phyloP scores from a whole-genome alignment of 768 basidiomycete species.

The Xerocomellus chrysenteron region DNA sequence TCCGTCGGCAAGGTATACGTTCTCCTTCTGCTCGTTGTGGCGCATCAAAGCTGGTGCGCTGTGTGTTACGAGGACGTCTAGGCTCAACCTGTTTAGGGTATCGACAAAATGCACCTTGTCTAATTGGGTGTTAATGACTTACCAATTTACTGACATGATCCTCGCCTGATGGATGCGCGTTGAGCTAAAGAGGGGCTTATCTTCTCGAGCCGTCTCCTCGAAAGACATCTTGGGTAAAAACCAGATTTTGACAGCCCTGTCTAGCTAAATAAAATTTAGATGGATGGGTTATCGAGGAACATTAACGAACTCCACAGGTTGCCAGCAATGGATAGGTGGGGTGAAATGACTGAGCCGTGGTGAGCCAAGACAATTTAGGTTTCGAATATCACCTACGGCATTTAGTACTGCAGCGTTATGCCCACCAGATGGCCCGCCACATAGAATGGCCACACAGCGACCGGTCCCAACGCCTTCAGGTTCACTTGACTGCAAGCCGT shows the following conservation, averaged over 20 bases:
- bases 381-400: conserved; percentile 44
- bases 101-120: neutral
- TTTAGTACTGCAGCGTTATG: conserved; percentile 67
- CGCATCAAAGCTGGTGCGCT: conserved; percentile 53
- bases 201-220: conserved; percentile 53
- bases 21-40: conserved; percentile 18
- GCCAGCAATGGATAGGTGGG: conserved; percentile 62
- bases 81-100: conserved; percentile 45
- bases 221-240: conserved; percentile 42
- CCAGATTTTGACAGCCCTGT: conserved; percentile 79
- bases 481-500: conserved; percentile 62
- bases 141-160: conserved; percentile 67
- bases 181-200: conserved; percentile 76
- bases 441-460: conserved; percentile 61
- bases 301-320: conserved; percentile 66
- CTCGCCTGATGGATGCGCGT: conserved; percentile 63
- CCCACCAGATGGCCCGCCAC: conserved; percentile 72
- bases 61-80: conserved; percentile 55
- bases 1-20: conserved; percentile 42
- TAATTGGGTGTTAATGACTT: neutral
- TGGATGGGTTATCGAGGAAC: neutral
- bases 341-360: conserved; percentile 60
- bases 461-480: conserved; percentile 58
- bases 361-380: neutral
- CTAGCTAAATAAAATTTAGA: conserved; percentile 46